These are phyloP conservation scores for Lipomyces orientalis DNA, from an alignment of 805 yeast species.

Conservation along the genomic window DNA sequence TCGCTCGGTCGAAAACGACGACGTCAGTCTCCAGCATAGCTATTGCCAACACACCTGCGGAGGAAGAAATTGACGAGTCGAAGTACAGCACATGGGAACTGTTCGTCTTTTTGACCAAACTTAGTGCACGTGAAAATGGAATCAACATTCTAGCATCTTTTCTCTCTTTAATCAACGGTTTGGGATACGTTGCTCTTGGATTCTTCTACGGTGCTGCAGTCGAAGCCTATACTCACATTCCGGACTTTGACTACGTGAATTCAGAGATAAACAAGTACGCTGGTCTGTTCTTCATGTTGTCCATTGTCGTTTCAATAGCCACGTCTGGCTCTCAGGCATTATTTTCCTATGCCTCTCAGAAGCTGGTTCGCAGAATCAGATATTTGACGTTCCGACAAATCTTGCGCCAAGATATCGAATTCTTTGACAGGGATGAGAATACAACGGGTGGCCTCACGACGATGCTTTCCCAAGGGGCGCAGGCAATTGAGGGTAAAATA, in stretches of 20 bases:
- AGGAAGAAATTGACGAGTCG: slow-evolving; percentile 8
- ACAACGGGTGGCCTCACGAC: slow-evolving; percentile 41
- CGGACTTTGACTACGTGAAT: slow-evolving; percentile 42
- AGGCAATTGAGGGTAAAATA: slow-evolving; percentile 39
- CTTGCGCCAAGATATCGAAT: slow-evolving; percentile 42
- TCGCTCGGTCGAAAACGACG: slow-evolving; percentile 16
- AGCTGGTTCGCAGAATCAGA: slow-evolving; percentile 40
- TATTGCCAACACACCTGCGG: slow-evolving; percentile 8
- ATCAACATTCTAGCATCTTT: slow-evolving; percentile 16
- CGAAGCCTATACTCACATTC: slow-evolving; percentile 39
- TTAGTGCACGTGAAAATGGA: slow-evolving; percentile 19
- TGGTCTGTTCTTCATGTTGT: slow-evolving; percentile 38
- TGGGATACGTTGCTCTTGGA: slow-evolving; percentile 48
- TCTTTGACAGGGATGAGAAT: slow-evolving; percentile 42
- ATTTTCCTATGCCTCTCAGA: slow-evolving; percentile 31
- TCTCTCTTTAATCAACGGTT: slow-evolving; percentile 45
- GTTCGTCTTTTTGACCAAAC: slow-evolving; percentile 15
- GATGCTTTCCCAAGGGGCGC: slow-evolving; percentile 43
- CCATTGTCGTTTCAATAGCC: slow-evolving; percentile 38
- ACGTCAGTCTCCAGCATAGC: slow-evolving; percentile 23
- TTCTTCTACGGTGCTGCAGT: slow-evolving; percentile 48
- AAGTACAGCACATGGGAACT: slow-evolving; percentile 17
- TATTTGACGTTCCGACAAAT: slow-evolving; percentile 36
- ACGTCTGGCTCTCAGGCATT: slow-evolving; percentile 12
- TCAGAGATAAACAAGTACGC: slow-evolving; percentile 43